Conservation (phyloP, 768 basidiomycete genomes). For the Amanita pseudoporphyria region DNA sequence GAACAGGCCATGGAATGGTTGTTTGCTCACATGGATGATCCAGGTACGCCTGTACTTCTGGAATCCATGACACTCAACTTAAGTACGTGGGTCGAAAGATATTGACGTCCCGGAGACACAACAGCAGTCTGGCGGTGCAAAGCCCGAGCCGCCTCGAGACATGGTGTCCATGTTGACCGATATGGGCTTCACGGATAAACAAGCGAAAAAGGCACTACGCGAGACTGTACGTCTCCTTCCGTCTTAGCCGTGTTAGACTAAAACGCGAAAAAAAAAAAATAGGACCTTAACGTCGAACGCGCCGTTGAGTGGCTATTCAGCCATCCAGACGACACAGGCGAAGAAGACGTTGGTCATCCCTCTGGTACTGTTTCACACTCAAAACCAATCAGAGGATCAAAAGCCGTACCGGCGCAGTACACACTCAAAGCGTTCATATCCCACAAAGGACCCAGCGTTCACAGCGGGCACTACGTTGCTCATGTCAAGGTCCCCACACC, state of each 20-base stretch:
- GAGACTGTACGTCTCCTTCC: conserved; percentile 57
- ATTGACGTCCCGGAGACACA: conserved; percentile 60
- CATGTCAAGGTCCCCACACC: conserved; percentile 34
- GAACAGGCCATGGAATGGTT: conserved; percentile 95
- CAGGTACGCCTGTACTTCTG: conserved; percentile 40
- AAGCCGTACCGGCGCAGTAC: conserved; percentile 64
- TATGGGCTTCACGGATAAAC: conserved; percentile 85
- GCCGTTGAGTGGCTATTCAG: conserved; percentile 96
- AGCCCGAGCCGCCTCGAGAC: conserved; percentile 54
- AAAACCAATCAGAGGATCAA: conserved; percentile 32
- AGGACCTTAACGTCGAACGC: conserved; percentile 57
- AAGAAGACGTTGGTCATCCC: conserved; percentile 18
- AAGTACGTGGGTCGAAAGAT: conserved; percentile 33
- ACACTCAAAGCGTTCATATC: conserved; percentile 89
- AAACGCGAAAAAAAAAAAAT: not conserved
- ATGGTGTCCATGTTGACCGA: conserved; percentile 68
- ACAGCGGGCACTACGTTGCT: conserved; percentile 90
- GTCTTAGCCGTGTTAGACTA: not conserved
- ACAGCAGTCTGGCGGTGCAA: conserved; percentile 14
- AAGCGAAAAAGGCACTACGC: conserved; percentile 78
- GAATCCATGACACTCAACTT: no score
- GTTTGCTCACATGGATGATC: conserved; percentile 90
- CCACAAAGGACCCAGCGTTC: conserved; percentile 93
- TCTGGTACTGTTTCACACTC: not conserved
- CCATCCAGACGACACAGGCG: conserved; percentile 81